Evolutionary conservation across 2,329 filamentous ascomycete genomes (phyloP), one percentile per base, ranked within the genome.

Genomic region (Tolypocladium amazonense): DNA sequence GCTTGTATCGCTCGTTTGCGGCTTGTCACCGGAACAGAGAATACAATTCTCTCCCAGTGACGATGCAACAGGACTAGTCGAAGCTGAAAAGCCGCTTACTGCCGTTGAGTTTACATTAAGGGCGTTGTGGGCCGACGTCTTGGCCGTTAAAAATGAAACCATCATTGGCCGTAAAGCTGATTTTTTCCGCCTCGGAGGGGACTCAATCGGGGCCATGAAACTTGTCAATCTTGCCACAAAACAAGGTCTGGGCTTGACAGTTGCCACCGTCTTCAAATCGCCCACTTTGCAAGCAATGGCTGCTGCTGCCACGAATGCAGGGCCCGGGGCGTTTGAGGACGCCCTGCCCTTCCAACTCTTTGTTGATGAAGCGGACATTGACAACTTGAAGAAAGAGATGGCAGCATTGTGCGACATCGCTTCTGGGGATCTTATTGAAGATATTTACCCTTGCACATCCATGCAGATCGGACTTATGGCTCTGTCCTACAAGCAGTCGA

Each of bases 191-290:
- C 54, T 61, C 7, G 59, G 59, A 12, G 59, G 59, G 4, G 57
- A 61, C 41, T 61, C 59, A 11, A 39, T 88, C n/a, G 35, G 25
- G 12, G 56, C 59, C 2, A 61, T 59, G 39, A 41, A 43, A 25
- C 55, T 56, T 18, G 55, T 45, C 1, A 43, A 30, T 20, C 37
- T 41, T 20, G 37, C 37, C 9, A 18, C 37, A 3, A 41, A 39
- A 14, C 7, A n/a, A 12, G 55, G 55, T 18, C 38, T 41, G 9
- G 15, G 45, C 5, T 41, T 58, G 7, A 30, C 55, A 20, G 47
- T 52, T 33, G 50, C 61, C 6, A 56, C 58, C 15, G 43, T 58
- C 27, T 52, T 58, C 39, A 30, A 43, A 47, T 39, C 25, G 18
- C 56, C 56, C 2, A 14, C 25, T 18, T 30, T 47, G 18, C n/a